Evolutionary conservation across 495 filamentous ascomycete genomes (phyloP).

Genomic region (Aspergillus homomorphus): DNA sequence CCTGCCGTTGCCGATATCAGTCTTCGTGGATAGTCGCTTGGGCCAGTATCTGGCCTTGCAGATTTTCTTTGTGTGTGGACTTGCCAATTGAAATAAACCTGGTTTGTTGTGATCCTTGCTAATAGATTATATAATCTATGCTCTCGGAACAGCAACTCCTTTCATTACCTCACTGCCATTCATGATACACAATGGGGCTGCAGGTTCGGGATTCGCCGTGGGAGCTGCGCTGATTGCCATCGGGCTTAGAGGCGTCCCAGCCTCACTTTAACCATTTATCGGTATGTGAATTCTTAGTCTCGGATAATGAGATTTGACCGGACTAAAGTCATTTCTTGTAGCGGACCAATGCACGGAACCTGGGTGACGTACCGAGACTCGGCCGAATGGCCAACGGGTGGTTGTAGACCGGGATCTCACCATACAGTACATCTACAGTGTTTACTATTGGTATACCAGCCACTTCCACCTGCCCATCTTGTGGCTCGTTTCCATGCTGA

Average conservation of each 20-base stretch:
- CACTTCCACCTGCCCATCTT: not conserved
- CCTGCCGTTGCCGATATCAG: not conserved
- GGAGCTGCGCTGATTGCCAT: constrained; percentile 20
- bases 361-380: constrained; percentile 42
- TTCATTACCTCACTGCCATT: constrained; percentile 27
- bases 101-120: not conserved
- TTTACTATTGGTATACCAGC: constrained; percentile 53
- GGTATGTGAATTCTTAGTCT: not conserved
- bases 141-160: constrained; percentile 25
- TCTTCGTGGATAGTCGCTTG: not conserved
- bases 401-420: constrained; percentile 59
- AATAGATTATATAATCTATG: constrained; percentile 16
- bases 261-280: not conserved
- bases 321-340: constrained; percentile 23
- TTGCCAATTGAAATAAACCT: not conserved
- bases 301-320: not conserved
- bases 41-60: not conserved
- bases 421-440: constrained; percentile 60
- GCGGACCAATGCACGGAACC: constrained; percentile 56
- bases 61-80: not conserved
- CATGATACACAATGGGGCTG: constrained; percentile 25
- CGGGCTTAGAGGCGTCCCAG: constrained; percentile 11
- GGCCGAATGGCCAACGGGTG: constrained; percentile 49
- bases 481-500: not conserved
- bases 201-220: constrained; percentile 23